phyloP scores from a whole-genome alignment of 352 stramenopile species.

The Pythium graminicola region DNA sequence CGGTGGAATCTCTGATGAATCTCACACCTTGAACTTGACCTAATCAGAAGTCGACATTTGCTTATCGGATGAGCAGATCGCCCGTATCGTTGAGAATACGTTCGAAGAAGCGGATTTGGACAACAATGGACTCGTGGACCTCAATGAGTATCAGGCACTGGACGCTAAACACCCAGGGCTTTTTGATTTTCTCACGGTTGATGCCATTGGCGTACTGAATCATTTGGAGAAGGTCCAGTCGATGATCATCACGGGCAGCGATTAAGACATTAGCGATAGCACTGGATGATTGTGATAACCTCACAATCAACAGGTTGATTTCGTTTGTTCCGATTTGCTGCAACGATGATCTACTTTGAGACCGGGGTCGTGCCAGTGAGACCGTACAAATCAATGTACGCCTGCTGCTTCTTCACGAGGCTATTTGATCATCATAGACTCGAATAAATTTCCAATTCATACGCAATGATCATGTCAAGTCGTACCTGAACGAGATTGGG shows the following conservation, averaged over 20 bases:
- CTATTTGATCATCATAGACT: slow-evolving; percentile 21
- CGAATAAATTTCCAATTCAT: not conserved
- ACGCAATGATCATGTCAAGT: too few relatives aligned
- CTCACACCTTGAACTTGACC: not conserved
- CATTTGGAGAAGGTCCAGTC: slow-evolving; percentile 82
- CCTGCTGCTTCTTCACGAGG: slow-evolving; percentile 79
- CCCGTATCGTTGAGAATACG: slow-evolving; percentile 76
- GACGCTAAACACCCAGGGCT: slow-evolving; percentile 78
- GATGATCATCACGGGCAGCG: slow-evolving; percentile 32
- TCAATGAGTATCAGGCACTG: slow-evolving; percentile 75
- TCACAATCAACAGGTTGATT: slow-evolving; percentile 7
- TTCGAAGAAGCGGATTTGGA: slow-evolving; percentile 78
- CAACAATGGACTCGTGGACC: slow-evolving; percentile 66
- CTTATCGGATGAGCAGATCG: slow-evolving; percentile 67
- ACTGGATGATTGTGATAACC: not conserved
- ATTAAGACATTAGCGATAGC: slow-evolving; percentile 5
- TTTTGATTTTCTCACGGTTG: slow-evolving; percentile 83
- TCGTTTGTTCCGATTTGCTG: too few relatives aligned
- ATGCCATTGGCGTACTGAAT: slow-evolving; percentile 74
- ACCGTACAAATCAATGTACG: slow-evolving; percentile 76
- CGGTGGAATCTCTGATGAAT: not conserved
- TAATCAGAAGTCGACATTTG: slow-evolving; percentile 68
- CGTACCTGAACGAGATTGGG: slow-evolving; percentile 53
- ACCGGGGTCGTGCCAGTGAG: slow-evolving; percentile 73
- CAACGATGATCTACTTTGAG: slow-evolving; percentile 22